Base-by-base conservation (phyloP, 2,329 filamentous ascomycete species). In the Xylaria sp. region DNA sequence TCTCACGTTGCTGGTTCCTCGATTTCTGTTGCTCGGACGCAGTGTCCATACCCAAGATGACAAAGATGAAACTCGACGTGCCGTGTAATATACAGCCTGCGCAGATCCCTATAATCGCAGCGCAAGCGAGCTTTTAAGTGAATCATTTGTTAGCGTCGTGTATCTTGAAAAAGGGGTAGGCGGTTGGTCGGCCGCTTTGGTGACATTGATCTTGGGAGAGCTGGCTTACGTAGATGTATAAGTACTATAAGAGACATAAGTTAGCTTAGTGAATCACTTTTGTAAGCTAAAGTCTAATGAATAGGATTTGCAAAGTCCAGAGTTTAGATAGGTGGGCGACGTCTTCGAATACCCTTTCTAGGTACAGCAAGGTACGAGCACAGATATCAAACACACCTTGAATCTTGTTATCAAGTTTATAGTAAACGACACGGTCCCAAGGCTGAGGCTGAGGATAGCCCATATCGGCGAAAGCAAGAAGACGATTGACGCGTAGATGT, bases 191-290 rank as follows among this genome's bases (percentile, higher is more conserved):
- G 36, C 15, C 15, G 20, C 32, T 23, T 3, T 12, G 15, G 34
- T n/a, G 15, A 23, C 5, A 5, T 58, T 52, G 12, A 18, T 28
- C 23, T 9, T 25, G 55, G 55, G 34, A 18, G 25, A 46, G 59
- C 30, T 36, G 10, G 46, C 77, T 75, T 77, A 78, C 77, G 58
- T 75, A 78, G 61, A 77, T 72, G 52, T 78, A 78, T 12, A 78
- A 68, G 63, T 76, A 76, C 77, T 78, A 52, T 60, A 36, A 59
- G 41, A 53, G 9, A 43, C 13, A 18, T 28, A 12, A 39, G 45
- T 67, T 60, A 69, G 66, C 65, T 13, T 48, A 10, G 34, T 20
- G 36, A n/a, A 32, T 36, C 9, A 43, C 30, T 45, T 8, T 25
- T 4, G 45, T 20, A 60, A 10, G 23, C 15, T 30, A 8, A 45